phyloP scores from a whole-genome alignment of 768 basidiomycete species.

The Suillus alpinus region DNA sequence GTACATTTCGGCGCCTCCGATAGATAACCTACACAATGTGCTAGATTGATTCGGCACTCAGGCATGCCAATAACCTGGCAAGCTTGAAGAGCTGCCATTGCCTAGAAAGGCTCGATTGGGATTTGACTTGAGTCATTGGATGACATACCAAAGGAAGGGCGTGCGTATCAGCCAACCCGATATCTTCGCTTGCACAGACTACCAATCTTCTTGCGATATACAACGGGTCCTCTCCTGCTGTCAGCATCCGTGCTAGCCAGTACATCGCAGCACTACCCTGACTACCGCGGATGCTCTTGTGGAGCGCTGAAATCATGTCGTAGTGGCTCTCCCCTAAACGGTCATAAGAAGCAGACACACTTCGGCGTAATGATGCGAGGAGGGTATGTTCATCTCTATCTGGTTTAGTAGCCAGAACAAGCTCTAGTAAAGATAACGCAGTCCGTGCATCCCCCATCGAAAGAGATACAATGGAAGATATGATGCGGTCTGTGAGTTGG shows the following conservation, averaged over 20 bases:
- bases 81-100: conserved; percentile 58
- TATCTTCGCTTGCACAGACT: conserved; percentile 83
- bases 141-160: conserved; percentile 65
- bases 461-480: conserved; percentile 49
- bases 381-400: conserved; percentile 45
- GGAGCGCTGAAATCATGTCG: conserved; percentile 82
- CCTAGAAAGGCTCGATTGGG: conserved; percentile 36
- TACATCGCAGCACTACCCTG: conserved; percentile 80
- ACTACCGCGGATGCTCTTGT: conserved; percentile 79
- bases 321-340: conserved; percentile 73
- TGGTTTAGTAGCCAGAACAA: conserved; percentile 49
- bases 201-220: conserved; percentile 73
- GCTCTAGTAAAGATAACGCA: conserved; percentile 74
- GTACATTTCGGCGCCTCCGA: conserved; percentile 84
- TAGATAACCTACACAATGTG: conserved; percentile 75
- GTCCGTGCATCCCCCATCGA: conserved; percentile 73
- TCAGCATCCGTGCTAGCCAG: conserved; percentile 85
- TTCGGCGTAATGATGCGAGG: conserved; percentile 55
- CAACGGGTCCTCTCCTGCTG: conserved; percentile 76
- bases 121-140: conserved; percentile 6
- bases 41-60: conserved; percentile 75
- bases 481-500: conserved; percentile 46
- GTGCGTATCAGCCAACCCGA: conserved; percentile 76
- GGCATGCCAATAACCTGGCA: conserved; percentile 79
- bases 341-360: conserved; percentile 68